Percentiles rank a stretch among this genome's conserved stretches.
These are phyloP conservation scores for Mucor piriformis DNA, from an alignment of 371 early-diverging fungal genomes.

Conservation along the genomic window DNA sequence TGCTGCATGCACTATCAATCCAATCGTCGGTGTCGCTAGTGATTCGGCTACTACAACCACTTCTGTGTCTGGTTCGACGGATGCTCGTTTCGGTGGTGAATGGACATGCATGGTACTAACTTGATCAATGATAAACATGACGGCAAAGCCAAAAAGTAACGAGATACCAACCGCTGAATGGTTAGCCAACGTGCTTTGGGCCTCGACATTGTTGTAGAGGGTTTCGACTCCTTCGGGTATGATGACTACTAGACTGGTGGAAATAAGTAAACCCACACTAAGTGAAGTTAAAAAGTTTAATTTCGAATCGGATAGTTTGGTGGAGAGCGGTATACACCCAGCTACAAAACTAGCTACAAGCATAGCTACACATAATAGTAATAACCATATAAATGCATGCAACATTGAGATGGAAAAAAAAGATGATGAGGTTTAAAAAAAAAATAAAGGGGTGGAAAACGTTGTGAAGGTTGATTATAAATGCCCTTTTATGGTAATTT, in stretches of 20 bases:
- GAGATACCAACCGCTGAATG: slow-evolving; percentile 80
- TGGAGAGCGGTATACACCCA: slow-evolving; percentile 84
- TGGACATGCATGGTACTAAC: slow-evolving; percentile 63
- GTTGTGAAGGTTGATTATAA: too few relatives aligned
- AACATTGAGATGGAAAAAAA: slow-evolving; percentile 20
- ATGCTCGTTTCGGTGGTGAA: not conserved
- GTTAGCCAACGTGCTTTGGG: not conserved
- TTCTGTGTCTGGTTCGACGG: too few relatives aligned
- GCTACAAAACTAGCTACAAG: slow-evolving; percentile 85
- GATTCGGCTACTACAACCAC: too few relatives aligned
- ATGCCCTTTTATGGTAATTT: too few relatives aligned
- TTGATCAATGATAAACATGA: slow-evolving; percentile 91
- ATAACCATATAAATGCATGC: slow-evolving; percentile 71
- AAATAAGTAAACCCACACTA: slow-evolving; percentile 89
- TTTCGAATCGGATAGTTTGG: slow-evolving; percentile 74
- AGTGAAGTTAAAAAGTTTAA: slow-evolving; percentile 81
- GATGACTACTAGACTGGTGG: slow-evolving; percentile 88
- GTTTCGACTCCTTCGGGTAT: slow-evolving; percentile 95
- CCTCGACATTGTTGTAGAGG: slow-evolving; percentile 46
- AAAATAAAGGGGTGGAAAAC: not conserved
- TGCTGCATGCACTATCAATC: slow-evolving; percentile 91
- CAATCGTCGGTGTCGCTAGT: slow-evolving; percentile 64
- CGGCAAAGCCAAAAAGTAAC: slow-evolving; percentile 80
- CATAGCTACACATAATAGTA: slow-evolving; percentile 81
- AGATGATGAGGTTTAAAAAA: too few relatives aligned